These are phyloP conservation scores for Extremus antarcticus DNA, from an alignment of 495 filamentous ascomycete species.

Conservation along the genomic window DNA sequence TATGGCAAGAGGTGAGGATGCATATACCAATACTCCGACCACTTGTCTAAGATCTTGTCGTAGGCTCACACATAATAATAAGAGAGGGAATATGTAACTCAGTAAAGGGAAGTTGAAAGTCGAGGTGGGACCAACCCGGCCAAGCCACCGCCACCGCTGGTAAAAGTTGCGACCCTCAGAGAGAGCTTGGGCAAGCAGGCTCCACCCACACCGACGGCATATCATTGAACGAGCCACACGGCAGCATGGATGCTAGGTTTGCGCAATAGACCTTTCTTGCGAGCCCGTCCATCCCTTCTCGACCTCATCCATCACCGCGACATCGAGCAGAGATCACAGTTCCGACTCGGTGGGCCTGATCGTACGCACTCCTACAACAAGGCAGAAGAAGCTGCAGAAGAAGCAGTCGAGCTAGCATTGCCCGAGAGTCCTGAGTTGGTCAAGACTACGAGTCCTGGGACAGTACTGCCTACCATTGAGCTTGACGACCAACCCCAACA, in stretches of 20 bases:
- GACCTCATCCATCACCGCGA: conserved; percentile 49
- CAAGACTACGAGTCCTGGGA: neutral
- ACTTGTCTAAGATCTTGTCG: too few species aligned
- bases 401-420: conserved; percentile 19
- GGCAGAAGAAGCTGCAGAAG: conserved; percentile 17
- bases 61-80: too few species aligned
- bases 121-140: too few species aligned
- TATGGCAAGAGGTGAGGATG: too few species aligned
- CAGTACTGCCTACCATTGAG: conserved; percentile 10
- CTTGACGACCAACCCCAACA: conserved; percentile 12
- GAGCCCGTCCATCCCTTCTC: conserved; percentile 60
- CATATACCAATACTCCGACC: too few species aligned
- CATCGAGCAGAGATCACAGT: conserved; percentile 23
- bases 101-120: too few species aligned
- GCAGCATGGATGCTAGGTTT: conserved; percentile 21
- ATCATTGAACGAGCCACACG: too few species aligned
- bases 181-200: too few species aligned
- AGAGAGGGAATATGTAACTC: too few species aligned
- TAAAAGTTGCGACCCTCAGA: too few species aligned
- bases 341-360: conserved; percentile 9
- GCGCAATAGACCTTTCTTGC: conserved; percentile 44
- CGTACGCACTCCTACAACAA: conserved; percentile 3
- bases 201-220: too few species aligned
- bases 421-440: conserved; percentile 16
- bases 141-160: too few species aligned